Evolutionary conservation across 73 alveolate species (phyloP).

Genomic region (Paramecium bursaria): DNA sequence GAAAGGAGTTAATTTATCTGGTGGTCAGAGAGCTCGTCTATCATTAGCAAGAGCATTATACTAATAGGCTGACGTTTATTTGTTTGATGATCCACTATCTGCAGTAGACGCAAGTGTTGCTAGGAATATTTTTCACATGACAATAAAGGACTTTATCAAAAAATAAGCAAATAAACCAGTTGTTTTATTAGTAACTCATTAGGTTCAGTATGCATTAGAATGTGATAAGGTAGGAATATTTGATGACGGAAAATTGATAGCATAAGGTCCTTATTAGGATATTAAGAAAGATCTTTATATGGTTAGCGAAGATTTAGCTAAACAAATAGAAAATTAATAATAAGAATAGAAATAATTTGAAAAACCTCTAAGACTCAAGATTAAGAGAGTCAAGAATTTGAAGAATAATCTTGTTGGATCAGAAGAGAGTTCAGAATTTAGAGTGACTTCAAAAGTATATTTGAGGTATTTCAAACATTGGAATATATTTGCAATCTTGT

Average conservation of each 20-base stretch:
- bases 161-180: constrained; percentile 51
- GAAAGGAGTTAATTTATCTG: constrained; percentile 85
- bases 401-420: background rate
- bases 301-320: constrained; percentile 10
- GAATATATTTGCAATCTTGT: background rate
- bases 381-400: background rate
- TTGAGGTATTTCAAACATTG: background rate
- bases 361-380: background rate
- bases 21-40: constrained; percentile 91
- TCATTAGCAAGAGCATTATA: constrained; percentile 91
- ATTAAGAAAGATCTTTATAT: background rate
- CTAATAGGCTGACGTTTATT: constrained; percentile 77
- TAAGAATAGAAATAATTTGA: background rate
- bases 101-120: constrained; percentile 85
- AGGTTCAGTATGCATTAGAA: constrained; percentile 66
- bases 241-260: constrained; percentile 62
- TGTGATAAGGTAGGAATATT: constrained; percentile 67
- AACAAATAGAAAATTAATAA: background rate
- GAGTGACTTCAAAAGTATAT: background rate
- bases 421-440: background rate
- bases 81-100: constrained; percentile 81
- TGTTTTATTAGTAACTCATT: constrained; percentile 80
- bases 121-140: constrained; percentile 58
- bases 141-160: constrained; percentile 64
- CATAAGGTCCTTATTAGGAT: constrained; percentile 61